These are phyloP conservation scores for Rhizopogon salebrosus DNA, from an alignment of 768 basidiomycete species.

Conservation along the genomic window DNA sequence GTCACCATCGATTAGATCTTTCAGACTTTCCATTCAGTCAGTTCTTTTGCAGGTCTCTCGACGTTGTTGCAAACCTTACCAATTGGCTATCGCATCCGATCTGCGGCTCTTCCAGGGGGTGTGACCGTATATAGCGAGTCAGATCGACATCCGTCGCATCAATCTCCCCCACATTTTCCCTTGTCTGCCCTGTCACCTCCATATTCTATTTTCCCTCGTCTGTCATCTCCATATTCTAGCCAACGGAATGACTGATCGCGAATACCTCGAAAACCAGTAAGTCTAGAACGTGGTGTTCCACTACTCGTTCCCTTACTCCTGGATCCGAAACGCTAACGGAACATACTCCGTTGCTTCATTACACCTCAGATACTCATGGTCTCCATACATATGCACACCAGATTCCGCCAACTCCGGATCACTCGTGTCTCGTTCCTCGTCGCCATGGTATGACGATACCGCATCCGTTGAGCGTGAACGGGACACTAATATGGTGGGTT, in stretches of 20 bases:
- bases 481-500: conserved; percentile 12
- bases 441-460: conserved; percentile 8
- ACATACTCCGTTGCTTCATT: not conserved
- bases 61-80: not conserved
- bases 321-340: not conserved
- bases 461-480: conserved; percentile 10
- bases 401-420: too few relatives aligned
- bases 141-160: not conserved
- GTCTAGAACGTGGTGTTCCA: not conserved
- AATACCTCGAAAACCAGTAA: not conserved
- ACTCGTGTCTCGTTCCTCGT: not conserved
- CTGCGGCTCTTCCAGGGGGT: not conserved
- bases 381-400: not conserved
- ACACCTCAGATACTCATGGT: conserved; percentile 1
- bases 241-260: not conserved
- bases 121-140: not conserved
- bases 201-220: not conserved
- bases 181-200: not conserved
- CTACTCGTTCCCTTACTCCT: not conserved
- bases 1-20: not conserved
- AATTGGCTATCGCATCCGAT: not conserved
- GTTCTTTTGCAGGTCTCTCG: not conserved
- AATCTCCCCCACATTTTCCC: not conserved
- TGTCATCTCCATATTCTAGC: not conserved
- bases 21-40: not conserved